These are phyloP conservation scores for Fusarium succisae DNA, from an alignment of 2,329 filamentous ascomycete species.

Conservation along the genomic window DNA sequence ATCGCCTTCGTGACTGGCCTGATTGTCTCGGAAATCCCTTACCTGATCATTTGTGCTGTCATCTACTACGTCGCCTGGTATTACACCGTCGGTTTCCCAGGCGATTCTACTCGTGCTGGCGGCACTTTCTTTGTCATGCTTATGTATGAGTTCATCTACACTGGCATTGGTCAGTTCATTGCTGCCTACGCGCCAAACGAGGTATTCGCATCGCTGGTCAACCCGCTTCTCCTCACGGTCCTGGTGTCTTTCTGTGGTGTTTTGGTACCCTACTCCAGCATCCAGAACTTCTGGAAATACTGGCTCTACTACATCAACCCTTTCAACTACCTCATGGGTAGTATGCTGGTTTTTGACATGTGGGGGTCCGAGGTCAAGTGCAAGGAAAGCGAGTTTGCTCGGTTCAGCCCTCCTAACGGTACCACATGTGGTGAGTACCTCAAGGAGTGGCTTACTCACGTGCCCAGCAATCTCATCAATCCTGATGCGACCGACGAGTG, in stretches of 20 bases:
- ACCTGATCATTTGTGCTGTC: constrained; percentile 55
- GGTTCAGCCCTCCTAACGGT: constrained; percentile 59
- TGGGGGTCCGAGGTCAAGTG: constrained; percentile 60
- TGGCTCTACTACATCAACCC: constrained; percentile 72
- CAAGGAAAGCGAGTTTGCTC: constrained; percentile 57
- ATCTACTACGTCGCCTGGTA: constrained; percentile 67
- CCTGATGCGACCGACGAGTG: constrained; percentile 66
- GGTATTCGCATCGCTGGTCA: constrained; percentile 66
- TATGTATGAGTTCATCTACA: constrained; percentile 69
- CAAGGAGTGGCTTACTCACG: constrained; percentile 55
- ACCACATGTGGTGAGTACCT: constrained; percentile 69
- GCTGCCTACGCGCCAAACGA: constrained; percentile 70
- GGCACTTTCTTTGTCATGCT: constrained; percentile 64
- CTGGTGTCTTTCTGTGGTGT: constrained; percentile 80
- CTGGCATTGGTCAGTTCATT: constrained; percentile 69
- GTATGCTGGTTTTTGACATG: constrained; percentile 61
- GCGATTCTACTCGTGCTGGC: constrained; percentile 57
- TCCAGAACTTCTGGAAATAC: constrained; percentile 73
- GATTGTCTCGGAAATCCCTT: constrained; percentile 59
- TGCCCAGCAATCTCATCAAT: constrained; percentile 64
- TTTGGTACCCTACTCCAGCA: constrained; percentile 70
- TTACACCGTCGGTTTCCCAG: constrained; percentile 63
- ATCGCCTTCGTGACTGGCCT: constrained; percentile 65
- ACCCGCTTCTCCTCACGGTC: constrained; percentile 64
- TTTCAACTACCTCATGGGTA: constrained; percentile 69